These are phyloP conservation scores for Naganishia vaughanmartiniae DNA, from an alignment of 768 basidiomycete species.

Conservation along the genomic window DNA sequence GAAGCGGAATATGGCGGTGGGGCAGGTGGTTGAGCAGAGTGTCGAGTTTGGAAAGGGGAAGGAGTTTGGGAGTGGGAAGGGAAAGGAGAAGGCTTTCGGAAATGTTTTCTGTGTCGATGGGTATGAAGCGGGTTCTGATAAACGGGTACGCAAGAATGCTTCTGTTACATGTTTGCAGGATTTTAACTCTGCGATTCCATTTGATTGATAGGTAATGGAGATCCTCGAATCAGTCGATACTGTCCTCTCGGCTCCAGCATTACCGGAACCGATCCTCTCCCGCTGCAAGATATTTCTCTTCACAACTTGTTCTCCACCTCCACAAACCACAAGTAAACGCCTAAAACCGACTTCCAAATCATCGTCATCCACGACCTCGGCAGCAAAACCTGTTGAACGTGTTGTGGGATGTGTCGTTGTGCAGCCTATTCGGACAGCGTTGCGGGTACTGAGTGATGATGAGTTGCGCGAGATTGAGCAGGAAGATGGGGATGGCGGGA, in stretches of 20 bases:
- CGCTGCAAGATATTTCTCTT: constrained; percentile 49
- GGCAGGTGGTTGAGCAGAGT: constrained; percentile 19
- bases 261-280: constrained; percentile 40
- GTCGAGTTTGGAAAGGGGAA: constrained; percentile 35
- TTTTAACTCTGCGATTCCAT: not conserved
- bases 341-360: constrained; percentile 17
- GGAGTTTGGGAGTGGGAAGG: constrained; percentile 33
- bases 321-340: constrained; percentile 12
- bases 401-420: constrained; percentile 47
- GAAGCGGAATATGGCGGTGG: constrained; percentile 29
- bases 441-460: constrained; percentile 38
- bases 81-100: constrained; percentile 25
- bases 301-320: constrained; percentile 43
- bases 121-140: not conserved
- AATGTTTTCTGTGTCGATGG: constrained; percentile 19
- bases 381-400: constrained; percentile 34
- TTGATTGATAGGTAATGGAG: constrained; percentile 40
- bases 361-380: not conserved
- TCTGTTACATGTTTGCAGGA: not conserved
- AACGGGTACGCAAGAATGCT: not conserved
- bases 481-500: not conserved
- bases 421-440: constrained; percentile 47
- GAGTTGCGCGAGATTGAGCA: constrained; percentile 21
- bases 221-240: constrained; percentile 48
- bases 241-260: constrained; percentile 46